Conservation (phyloP, 1,284 basidiomycete species). For the Trametes hirsuta region DNA sequence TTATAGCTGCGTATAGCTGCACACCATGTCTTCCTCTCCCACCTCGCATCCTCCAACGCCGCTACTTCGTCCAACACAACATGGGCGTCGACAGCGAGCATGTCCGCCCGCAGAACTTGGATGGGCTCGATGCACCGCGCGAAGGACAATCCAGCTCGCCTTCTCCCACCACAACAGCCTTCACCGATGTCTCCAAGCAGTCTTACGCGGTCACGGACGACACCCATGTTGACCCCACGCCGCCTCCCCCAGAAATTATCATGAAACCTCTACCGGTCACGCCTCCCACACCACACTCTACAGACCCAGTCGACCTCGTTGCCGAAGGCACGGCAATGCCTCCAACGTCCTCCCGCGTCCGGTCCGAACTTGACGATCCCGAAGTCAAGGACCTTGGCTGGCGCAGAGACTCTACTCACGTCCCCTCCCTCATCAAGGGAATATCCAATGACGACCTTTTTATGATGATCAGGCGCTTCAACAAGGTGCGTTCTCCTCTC, state of each 20-base stretch:
- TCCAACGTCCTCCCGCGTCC: conserved; percentile 3
- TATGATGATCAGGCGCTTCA: conserved; percentile 45
- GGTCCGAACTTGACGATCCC: conserved; percentile 32
- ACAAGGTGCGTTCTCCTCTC: conserved; percentile 35
- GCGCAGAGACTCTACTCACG: conserved; percentile 25
- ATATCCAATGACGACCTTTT: conserved; percentile 45
- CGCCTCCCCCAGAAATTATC: conserved; percentile 6
- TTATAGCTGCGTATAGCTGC: too few species aligned
- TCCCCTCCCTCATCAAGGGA: conserved; percentile 32
- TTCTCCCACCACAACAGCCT: conserved; percentile 7
- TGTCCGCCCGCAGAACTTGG: neutral
- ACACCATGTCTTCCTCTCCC: too few species aligned
- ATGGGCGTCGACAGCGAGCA: neutral
- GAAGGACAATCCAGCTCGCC: neutral
- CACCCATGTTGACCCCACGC: neutral
- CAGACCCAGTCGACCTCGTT: conserved; percentile 6
- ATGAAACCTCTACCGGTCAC: conserved; percentile 16
- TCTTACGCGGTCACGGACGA: neutral
- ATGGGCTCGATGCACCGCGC: too few species aligned
- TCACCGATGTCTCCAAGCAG: neutral
- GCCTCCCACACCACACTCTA: neutral
- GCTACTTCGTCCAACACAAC: neutral
- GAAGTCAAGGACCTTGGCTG: conserved; percentile 34
- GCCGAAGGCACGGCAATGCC: conserved; percentile 1
- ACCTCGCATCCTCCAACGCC: neutral